These are phyloP conservation scores for Wickerhamiella occidentalis DNA, from an alignment of 805 yeast species.

Conservation along the genomic window DNA sequence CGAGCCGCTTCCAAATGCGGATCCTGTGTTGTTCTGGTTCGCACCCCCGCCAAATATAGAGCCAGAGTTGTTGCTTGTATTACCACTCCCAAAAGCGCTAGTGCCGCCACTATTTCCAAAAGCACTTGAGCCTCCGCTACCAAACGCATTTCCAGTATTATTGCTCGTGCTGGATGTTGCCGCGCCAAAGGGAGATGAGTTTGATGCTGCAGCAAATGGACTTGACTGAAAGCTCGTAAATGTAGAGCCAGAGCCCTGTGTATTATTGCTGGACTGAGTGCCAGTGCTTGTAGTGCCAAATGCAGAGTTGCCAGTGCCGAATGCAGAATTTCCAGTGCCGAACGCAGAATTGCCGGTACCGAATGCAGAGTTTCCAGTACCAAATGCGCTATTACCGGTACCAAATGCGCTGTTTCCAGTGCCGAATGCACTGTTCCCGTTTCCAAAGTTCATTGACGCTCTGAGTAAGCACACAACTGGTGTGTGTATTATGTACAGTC, in stretches of 20 bases:
- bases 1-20: background rate
- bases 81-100: background rate
- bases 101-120: background rate
- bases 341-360: constrained; percentile 21
- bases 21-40: background rate
- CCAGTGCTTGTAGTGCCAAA: constrained; percentile 18
- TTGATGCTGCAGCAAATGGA: constrained; percentile 1
- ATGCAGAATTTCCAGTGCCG: constrained; percentile 16
- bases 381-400: constrained; percentile 13
- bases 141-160: background rate
- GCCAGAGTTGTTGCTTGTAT: background rate
- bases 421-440: constrained; percentile 24
- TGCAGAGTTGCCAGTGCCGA: constrained; percentile 15
- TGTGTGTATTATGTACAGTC: background rate
- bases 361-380: constrained; percentile 23
- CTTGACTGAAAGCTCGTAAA: background rate
- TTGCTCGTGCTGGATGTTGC: background rate
- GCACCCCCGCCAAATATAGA: background rate
- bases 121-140: background rate
- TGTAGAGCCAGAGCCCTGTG: constrained; percentile 1
- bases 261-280: constrained; percentile 13
- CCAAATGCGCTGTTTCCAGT: constrained; percentile 24
- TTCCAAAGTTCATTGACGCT: constrained; percentile 13
- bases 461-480: background rate
- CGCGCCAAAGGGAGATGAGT: background rate